Percentiles rank a stretch among this genome's conserved stretches.
Conservation (phyloP, 306 rosid genomes). For the Pyrus betulifolia region DNA sequence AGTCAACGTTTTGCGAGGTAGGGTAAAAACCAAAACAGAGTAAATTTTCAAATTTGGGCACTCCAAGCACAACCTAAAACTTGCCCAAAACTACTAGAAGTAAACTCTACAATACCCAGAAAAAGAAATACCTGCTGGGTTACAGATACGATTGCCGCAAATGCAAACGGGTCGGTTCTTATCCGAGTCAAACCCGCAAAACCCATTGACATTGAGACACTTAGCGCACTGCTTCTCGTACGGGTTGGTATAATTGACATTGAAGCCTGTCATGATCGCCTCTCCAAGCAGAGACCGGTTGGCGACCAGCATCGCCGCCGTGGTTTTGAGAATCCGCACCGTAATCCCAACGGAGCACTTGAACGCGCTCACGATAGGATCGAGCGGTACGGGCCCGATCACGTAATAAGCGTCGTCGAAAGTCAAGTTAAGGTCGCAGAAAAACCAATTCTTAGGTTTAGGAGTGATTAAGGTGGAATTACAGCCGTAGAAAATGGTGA, state of each 20-base stretch:
- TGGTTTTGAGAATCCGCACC: conserved; percentile 29
- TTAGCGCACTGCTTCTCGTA: conserved; percentile 14
- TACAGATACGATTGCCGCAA: conserved; percentile 42
- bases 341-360: conserved; percentile 19
- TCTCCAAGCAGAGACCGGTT: conserved; percentile 32
- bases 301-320: conserved; percentile 8
- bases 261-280: conserved; percentile 52
- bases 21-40: neutral
- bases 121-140: conserved; percentile 30
- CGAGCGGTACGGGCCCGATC: conserved; percentile 43
- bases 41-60: neutral
- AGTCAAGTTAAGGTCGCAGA: conserved; percentile 10
- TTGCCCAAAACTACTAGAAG: neutral
- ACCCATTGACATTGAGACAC: conserved; percentile 28
- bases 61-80: neutral
- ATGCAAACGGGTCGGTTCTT: conserved; percentile 34
- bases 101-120: neutral
- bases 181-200: conserved; percentile 43
- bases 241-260: conserved; percentile 31
- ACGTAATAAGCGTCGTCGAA: conserved; percentile 34
- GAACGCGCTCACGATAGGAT: conserved; percentile 18
- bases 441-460: conserved; percentile 24
- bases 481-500: conserved; percentile 39
- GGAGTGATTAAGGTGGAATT: neutral
- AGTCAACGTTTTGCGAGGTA: no score